Percentiles rank a stretch among this genome's conserved stretches.
phyloP scores from a whole-genome alignment of 2,329 filamentous ascomycete species.

The Penicillium sp. region DNA sequence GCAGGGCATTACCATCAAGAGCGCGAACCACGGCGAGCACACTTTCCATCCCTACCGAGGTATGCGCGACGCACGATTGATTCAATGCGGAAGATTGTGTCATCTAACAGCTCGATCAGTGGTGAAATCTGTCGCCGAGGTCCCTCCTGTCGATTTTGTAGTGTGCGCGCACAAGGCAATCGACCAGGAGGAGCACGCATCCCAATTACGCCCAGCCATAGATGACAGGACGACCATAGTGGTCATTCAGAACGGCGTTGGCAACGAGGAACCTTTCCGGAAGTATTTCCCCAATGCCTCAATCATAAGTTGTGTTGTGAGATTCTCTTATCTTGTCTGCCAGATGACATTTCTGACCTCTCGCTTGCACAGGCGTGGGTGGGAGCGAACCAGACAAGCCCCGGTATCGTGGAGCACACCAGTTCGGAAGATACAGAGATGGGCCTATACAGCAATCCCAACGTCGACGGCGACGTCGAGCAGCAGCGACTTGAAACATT shows the following conservation, averaged over 20 bases:
- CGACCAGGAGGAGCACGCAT: conserved; percentile 39
- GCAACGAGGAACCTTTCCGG: conserved; percentile 42
- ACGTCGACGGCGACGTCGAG: conserved; percentile 32
- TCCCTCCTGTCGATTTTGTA: conserved; percentile 34
- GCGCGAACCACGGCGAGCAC: conserved; percentile 42
- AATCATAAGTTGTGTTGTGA: conserved; percentile 44
- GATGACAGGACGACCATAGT: conserved; percentile 38
- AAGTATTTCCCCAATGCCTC: conserved; percentile 29
- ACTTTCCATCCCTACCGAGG: conserved; percentile 34
- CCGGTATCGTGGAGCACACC: conserved; percentile 51
- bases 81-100: not conserved
- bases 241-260: conserved; percentile 43
- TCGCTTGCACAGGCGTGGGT: conserved; percentile 40
- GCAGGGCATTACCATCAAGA: conserved; percentile 44
- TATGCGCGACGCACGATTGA: conserved; percentile 15
- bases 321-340: conserved; percentile 16
- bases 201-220: conserved; percentile 36
- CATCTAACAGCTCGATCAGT: conserved; percentile 28
- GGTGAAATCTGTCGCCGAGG: conserved; percentile 38
- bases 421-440: conserved; percentile 55
- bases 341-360: not conserved
- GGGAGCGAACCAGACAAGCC: conserved; percentile 50
- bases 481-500: conserved; percentile 42
- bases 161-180: conserved; percentile 45
- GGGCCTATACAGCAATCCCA: conserved; percentile 48